Evolutionary conservation across 768 basidiomycete species (phyloP).

Genomic region (Fistulinella prunicolor): DNA sequence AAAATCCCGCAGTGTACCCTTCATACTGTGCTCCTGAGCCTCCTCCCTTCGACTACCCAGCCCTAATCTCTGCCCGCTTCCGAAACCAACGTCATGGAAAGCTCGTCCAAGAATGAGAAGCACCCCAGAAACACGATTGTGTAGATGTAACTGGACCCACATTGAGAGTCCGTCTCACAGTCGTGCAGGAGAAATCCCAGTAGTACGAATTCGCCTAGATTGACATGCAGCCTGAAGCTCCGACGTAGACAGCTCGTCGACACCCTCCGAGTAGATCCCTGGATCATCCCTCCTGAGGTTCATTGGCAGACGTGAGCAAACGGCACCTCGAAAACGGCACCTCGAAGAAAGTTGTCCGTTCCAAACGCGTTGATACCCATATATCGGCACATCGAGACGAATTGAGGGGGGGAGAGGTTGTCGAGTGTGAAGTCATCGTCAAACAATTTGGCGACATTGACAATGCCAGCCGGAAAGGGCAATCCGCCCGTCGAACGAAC

Average conservation of each 20-base stretch:
- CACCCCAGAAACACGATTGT: conserved; percentile 90
- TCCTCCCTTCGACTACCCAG: too few relatives aligned
- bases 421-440: conserved; percentile 97
- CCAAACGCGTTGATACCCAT: conserved; percentile 99
- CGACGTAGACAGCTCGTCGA: conserved; percentile 84
- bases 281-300: conserved; percentile 91
- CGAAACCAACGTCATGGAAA: too few relatives aligned
- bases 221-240: conserved; percentile 94
- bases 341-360: conserved; percentile 96
- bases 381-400: conserved; percentile 95
- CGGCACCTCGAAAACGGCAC: too few relatives aligned
- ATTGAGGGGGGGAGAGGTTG: conserved; percentile 96
- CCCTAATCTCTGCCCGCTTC: too few relatives aligned
- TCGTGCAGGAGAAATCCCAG: conserved; percentile 81
- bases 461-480: conserved; percentile 83
- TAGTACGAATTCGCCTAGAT: conserved; percentile 88
- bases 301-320: conserved; percentile 73
- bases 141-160: conserved; percentile 91
- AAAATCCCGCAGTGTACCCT: too few relatives aligned
- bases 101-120: conserved; percentile 92
- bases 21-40: too few relatives aligned
- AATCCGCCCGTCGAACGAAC: conserved; percentile 94
- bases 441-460: conserved; percentile 95
- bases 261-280: conserved; percentile 84
- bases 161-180: conserved; percentile 85